Base-by-base conservation (phyloP, 257 asterid species). In the Petunia secreta region DNA sequence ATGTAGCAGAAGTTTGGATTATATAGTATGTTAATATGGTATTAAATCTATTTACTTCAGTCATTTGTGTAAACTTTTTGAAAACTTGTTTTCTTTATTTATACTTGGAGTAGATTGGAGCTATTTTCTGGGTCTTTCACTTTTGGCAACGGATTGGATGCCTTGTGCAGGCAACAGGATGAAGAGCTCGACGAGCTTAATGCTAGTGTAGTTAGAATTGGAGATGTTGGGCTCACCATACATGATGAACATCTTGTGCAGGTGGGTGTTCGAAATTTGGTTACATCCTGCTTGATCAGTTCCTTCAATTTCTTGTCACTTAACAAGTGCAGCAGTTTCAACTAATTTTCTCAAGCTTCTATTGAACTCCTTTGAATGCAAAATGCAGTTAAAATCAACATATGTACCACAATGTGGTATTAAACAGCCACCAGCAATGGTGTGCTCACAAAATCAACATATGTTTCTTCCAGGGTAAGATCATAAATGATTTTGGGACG, bases 201-300 rank as follows among this genome's bases (percentile, higher is more conserved):
- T 85, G 94, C 90, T 66, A 94, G 97, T 67, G 96, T 94, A 54
- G 92, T 88, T 83, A 90, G 97, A 89, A 91, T 96, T 82, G 99
- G 99, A 78, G 95, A 91, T 34, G 97, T 96, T 83, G 97, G 99
- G 82, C 98, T 94, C 71, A 96, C 99, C 2, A 94, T 96, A 89
- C 99, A 94, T 41, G 99, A 96, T 80, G 99, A 96, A 88, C 97
- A 94, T 81, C 94, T 87, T 80, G 90, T 95, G 46, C 99, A 96
- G 89, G 99, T 92, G 85, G 83, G 9, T 25, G 25, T 25, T 25
- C 25, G 25, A 25, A 25, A 38, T 25, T 58, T 60, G 50, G 11
- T 65, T 25, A 39, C 55, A 50, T 38, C 71, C 16, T 44, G 75
- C 75, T 57, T 77, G 5, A 57, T 4, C 25, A 48, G 69, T 50